Conservation (phyloP, 2,329 filamentous ascomycete genomes). For the Penicillium psychrosexuale region DNA sequence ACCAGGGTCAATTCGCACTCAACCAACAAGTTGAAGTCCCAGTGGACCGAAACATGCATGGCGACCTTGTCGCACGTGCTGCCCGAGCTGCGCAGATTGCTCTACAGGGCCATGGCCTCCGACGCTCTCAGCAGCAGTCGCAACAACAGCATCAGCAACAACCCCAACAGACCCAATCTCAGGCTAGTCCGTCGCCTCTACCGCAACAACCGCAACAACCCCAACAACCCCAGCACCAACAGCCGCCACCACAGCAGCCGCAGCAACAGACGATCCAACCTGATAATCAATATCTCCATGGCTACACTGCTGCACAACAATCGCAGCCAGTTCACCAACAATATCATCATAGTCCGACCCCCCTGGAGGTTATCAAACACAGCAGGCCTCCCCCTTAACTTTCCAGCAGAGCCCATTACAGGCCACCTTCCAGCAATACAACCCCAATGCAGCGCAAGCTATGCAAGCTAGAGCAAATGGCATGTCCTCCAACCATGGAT, state of each 20-base stretch:
- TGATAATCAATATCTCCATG: slow-evolving; percentile 34
- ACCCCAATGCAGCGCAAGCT: slow-evolving; percentile 31
- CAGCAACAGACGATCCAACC: slow-evolving; percentile 23
- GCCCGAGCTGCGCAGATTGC: slow-evolving; percentile 49
- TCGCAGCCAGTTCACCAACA: slow-evolving; percentile 29
- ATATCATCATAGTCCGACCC: slow-evolving; percentile 37
- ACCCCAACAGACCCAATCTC: slow-evolving; percentile 23
- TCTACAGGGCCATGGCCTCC: slow-evolving; percentile 43
- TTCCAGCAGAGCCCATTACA: slow-evolving; percentile 44
- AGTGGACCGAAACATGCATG: slow-evolving; percentile 41
- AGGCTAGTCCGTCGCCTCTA: slow-evolving; percentile 9
- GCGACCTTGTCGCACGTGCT: slow-evolving; percentile 48
- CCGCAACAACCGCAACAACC: slow-evolving; percentile 34
- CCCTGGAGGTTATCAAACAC: slow-evolving; percentile 32
- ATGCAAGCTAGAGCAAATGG: slow-evolving; percentile 33
- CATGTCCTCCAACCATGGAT: slow-evolving; percentile 41
- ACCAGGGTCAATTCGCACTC: slow-evolving; percentile 44
- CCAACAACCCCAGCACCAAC: slow-evolving; percentile 30
- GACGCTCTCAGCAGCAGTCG: slow-evolving; percentile 35
- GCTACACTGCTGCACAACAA: slow-evolving; percentile 36
- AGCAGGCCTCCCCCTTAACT: slow-evolving; percentile 30
- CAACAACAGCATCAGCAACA: slow-evolving; percentile 33
- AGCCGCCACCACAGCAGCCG: slow-evolving; percentile 14
- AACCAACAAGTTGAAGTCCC: slow-evolving; percentile 40
- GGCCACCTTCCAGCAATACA: slow-evolving; percentile 43